Evolutionary conservation across 1,284 basidiomycete genomes (phyloP), one percentile per base, ranked within the genome.

Genomic region (Farysia itapuensis): DNA sequence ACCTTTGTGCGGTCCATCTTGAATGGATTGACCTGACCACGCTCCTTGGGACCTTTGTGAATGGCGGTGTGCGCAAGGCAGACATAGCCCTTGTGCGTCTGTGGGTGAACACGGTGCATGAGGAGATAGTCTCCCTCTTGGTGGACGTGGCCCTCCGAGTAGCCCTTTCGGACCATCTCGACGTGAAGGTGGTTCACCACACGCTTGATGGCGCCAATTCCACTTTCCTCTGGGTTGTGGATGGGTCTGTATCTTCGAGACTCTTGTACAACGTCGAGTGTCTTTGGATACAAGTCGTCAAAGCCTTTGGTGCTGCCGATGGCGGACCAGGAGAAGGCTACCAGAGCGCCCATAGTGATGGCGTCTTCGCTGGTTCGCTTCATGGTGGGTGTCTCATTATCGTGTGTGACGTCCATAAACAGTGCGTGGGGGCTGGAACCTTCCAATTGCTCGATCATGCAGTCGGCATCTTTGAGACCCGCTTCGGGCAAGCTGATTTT

Each of bases 401-500:
- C 70, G 44, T 72, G 70, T 0, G 70, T 72, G 9, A 70, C 39
- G 36, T 72, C 70, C 70, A 72, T 72, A 51, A 72, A 71, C 9
- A 72, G 64, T 2, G 70, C 70, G 30, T 72, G 69, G 20, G 70
- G 70, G 15, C 40, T 54, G 13, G 68, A 71, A 9, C 70, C 70
- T 16, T 39, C 41, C 4, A 70, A 56, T 28, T 67, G 68, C 34
- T 61, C 41, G 24, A 72, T 42, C 18, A 51, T 54, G 35, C 57
- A 61, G 19, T 52, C 44, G 19, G 46, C 43, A 12, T 51, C 47
- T 22, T 51, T 40, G 19, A 61, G 35, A 20, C 39, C 35, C 11
- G 46, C 57, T 26, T 51, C 68, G 16, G 66, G 58, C 21, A 71
- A 19, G 13, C 32, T 36, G 79, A 77, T 87, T 89, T 77, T 96